Evolutionary conservation across 2,329 filamentous ascomycete genomes (phyloP).

Genomic region (Xylariaceae sp.): DNA sequence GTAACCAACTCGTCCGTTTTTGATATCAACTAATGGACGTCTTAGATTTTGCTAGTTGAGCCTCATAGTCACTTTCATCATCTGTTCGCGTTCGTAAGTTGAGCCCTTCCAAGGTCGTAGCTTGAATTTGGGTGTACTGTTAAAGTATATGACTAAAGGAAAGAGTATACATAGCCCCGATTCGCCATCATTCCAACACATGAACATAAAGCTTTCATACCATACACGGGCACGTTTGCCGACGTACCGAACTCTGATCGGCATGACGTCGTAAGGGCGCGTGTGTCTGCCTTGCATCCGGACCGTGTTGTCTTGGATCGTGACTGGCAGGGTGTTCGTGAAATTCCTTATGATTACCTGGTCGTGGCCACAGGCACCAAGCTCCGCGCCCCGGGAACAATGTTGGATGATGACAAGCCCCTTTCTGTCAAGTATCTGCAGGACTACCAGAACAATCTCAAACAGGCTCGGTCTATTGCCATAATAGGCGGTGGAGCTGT

Average conservation of each 20-base stretch:
- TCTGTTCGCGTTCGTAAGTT: slow-evolving; percentile 42
- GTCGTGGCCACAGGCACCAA: slow-evolving; percentile 44
- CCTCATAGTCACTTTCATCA: slow-evolving; percentile 50
- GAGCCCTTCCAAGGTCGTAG: not conserved
- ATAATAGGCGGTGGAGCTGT: slow-evolving; percentile 48
- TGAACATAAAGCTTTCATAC: slow-evolving; percentile 48
- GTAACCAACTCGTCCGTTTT: not conserved
- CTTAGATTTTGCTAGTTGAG: slow-evolving; percentile 42
- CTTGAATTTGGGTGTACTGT: not conserved
- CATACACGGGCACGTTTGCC: slow-evolving; percentile 38
- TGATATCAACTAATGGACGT: not conserved
- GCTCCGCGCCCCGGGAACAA: slow-evolving; percentile 35
- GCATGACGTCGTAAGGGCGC: slow-evolving; percentile 34
- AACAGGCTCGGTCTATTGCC: slow-evolving; percentile 28
- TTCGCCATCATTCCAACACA: slow-evolving; percentile 42
- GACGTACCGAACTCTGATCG: slow-evolving; percentile 31
- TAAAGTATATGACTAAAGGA: too few relatives aligned
- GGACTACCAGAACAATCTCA: slow-evolving; percentile 34
- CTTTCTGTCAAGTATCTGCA: slow-evolving; percentile 34
- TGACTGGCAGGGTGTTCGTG: slow-evolving; percentile 29
- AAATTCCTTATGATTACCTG: slow-evolving; percentile 42
- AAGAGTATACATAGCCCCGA: slow-evolving; percentile 33
- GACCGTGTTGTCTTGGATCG: slow-evolving; percentile 36
- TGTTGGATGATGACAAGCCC: slow-evolving; percentile 33
- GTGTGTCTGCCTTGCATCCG: slow-evolving; percentile 30